Evolutionary conservation across 495 filamentous ascomycete species (phyloP).

Genomic region (Neurospora sp.): DNA sequence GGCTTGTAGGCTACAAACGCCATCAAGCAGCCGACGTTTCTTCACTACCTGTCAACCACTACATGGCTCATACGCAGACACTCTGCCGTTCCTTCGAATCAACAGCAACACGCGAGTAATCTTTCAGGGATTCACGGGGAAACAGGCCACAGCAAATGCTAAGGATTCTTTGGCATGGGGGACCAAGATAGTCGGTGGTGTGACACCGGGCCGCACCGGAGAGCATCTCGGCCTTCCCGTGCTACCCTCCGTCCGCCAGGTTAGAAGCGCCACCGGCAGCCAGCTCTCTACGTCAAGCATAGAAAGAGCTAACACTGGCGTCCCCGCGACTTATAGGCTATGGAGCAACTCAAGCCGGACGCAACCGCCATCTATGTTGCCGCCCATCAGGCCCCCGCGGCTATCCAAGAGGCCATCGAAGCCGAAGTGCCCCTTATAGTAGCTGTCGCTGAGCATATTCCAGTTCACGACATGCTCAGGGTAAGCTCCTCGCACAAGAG

Average conservation of each 20-base stretch:
- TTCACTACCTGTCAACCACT: slow-evolving; percentile 4
- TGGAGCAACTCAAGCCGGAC: slow-evolving; percentile 66
- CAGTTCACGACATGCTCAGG: slow-evolving; percentile 73
- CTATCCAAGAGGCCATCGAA: slow-evolving; percentile 84
- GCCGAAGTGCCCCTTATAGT: slow-evolving; percentile 82
- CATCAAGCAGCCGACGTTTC: not conserved
- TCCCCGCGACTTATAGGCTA: slow-evolving; percentile 42
- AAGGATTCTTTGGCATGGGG: slow-evolving; percentile 76
- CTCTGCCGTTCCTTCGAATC: slow-evolving; percentile 67
- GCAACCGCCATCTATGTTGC: slow-evolving; percentile 83
- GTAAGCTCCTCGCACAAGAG: slow-evolving; percentile 33
- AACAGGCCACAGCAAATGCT: slow-evolving; percentile 67
- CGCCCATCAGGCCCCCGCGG: slow-evolving; percentile 61
- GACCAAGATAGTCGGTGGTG: slow-evolving; percentile 80
- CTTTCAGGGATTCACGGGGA: slow-evolving; percentile 85
- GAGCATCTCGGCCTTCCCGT: slow-evolving; percentile 77
- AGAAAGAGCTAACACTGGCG: not conserved
- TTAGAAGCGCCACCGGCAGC: not conserved
- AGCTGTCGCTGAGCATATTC: slow-evolving; percentile 86
- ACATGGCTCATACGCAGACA: slow-evolving; percentile 41
- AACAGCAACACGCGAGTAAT: slow-evolving; percentile 70
- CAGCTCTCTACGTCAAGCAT: not conserved
- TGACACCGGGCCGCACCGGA: slow-evolving; percentile 65
- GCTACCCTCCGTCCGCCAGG: slow-evolving; percentile 54
- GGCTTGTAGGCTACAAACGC: not conserved